A percentile compares a stretch with the other conserved stretches of the same genome.
Evolutionary conservation across 331 rosid species (phyloP).

Genomic region (Rosa hybrid): DNA sequence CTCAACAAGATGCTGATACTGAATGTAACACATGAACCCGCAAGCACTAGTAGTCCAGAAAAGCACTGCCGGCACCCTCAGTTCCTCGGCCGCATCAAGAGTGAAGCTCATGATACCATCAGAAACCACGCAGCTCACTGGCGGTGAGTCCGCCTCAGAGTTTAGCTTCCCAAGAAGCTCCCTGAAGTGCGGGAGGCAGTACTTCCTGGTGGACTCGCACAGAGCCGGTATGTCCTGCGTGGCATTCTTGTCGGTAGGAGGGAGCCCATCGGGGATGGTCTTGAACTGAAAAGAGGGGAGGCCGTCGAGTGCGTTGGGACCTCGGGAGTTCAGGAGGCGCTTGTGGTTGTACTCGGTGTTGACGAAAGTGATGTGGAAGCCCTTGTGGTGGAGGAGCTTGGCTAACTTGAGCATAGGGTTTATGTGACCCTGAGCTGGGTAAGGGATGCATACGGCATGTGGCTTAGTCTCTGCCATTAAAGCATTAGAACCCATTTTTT

Average conservation of each 20-base stretch:
- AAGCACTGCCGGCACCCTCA: constrained; percentile 1
- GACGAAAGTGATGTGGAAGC: constrained; percentile 19
- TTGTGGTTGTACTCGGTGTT: constrained; percentile 13
- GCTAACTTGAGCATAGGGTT: constrained; percentile 15
- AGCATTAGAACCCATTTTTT: background rate
- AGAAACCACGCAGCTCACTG: constrained; percentile 21
- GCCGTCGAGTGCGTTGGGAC: constrained; percentile 8
- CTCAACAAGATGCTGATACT: constrained; percentile 34
- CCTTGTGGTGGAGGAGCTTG: constrained; percentile 8
- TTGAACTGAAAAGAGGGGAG: constrained; percentile 1
- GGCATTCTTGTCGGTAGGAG: constrained; percentile 16
- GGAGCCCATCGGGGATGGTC: constrained; percentile 22
- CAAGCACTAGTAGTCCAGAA: constrained; percentile 28
- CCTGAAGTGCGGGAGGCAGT: constrained; percentile 13
- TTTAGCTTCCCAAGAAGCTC: constrained; percentile 6
- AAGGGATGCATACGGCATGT: constrained; percentile 10
- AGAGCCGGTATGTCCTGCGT: constrained; percentile 26
- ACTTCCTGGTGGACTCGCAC: constrained; percentile 2
- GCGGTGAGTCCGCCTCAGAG: background rate
- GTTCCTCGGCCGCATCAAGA: constrained; percentile 15
- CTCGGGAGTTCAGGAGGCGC: constrained; percentile 13
- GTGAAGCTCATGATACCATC: constrained; percentile 22
- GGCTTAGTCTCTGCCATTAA: background rate
- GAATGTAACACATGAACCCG: constrained; percentile 30
- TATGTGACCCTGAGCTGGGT: constrained; percentile 20